A percentile compares a stretch with the other conserved stretches of the same genome.
phyloP scores from a whole-genome alignment of 176 grass and related monocot genomes.

The Triticum monococcum region DNA sequence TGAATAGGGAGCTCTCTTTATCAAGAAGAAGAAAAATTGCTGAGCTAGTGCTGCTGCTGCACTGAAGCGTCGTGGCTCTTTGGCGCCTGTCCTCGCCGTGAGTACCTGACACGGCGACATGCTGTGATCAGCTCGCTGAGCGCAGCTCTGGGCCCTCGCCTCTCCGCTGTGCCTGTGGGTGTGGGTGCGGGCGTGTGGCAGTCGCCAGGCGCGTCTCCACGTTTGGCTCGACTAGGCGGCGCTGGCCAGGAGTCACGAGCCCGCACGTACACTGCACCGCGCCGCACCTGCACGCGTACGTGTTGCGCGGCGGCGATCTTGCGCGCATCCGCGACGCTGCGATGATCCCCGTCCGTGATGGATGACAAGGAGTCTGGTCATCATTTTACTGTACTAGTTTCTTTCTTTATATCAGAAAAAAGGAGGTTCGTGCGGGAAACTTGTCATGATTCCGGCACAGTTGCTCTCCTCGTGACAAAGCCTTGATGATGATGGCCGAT shows the following conservation, averaged over 20 bases:
- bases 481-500: slow-evolving; percentile 33
- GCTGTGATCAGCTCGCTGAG: not conserved
- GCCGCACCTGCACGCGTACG: not conserved
- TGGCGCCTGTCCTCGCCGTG: not conserved
- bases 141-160: not conserved
- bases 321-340: not conserved
- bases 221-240: slow-evolving; percentile 11
- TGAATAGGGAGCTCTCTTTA: too few species aligned
- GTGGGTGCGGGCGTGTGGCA: not conserved
- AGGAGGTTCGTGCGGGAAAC: not conserved
- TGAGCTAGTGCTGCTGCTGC: not conserved
- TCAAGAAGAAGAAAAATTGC: too few species aligned
- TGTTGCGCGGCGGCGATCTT: not conserved
- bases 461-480: slow-evolving; percentile 15
- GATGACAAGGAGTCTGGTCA: not conserved
- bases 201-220: not conserved
- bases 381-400: not conserved
- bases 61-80: not conserved
- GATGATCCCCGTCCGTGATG: not conserved
- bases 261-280: not conserved
- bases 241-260: not conserved
- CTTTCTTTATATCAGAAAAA: not conserved
- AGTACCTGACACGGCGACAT: slow-evolving; percentile 8
- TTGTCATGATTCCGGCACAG: slow-evolving; percentile 7
- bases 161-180: too few species aligned